Percentiles rank a stretch among this genome's conserved stretches.
Conservation (phyloP, 2,329 filamentous ascomycete genomes). For the Akanthomyces dipterigenus region DNA sequence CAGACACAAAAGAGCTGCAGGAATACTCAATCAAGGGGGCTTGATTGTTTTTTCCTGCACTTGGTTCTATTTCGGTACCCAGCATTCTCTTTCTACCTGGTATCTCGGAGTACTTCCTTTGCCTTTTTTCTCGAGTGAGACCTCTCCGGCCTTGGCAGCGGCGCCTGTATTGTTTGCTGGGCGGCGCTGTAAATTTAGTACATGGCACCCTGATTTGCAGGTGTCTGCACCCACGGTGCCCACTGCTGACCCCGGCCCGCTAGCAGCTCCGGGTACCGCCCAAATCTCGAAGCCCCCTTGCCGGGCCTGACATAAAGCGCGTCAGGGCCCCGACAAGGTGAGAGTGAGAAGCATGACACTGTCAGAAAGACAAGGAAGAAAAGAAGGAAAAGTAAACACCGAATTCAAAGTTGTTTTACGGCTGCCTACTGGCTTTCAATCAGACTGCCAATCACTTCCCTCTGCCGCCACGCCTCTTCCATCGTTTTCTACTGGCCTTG, state of each 20-base stretch:
- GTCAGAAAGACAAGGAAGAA: background rate
- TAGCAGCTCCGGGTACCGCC: background rate
- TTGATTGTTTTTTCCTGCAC: background rate
- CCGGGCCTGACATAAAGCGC: constrained; percentile 10
- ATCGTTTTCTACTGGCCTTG: background rate
- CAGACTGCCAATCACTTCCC: background rate
- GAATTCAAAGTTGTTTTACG: background rate
- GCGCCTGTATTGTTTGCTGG: background rate
- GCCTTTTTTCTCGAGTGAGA: background rate
- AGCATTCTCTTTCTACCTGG: too few relatives aligned
- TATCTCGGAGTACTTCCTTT: background rate
- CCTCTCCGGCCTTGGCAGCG: background rate
- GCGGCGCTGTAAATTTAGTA: background rate
- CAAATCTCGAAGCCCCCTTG: background rate
- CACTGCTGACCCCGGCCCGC: background rate
- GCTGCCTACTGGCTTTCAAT: background rate
- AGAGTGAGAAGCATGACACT: background rate
- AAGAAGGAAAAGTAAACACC: background rate
- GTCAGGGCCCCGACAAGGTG: background rate
- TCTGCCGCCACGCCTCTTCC: background rate
- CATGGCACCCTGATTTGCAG: constrained; percentile 1
- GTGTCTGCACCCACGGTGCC: background rate
- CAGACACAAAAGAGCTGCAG: background rate
- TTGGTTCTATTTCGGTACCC: background rate
- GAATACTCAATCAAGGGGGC: background rate